Percentiles rank a stretch among this genome's conserved stretches.
phyloP scores from a whole-genome alignment of 352 stramenopile species.

The Phytophthora pinifolia region DNA sequence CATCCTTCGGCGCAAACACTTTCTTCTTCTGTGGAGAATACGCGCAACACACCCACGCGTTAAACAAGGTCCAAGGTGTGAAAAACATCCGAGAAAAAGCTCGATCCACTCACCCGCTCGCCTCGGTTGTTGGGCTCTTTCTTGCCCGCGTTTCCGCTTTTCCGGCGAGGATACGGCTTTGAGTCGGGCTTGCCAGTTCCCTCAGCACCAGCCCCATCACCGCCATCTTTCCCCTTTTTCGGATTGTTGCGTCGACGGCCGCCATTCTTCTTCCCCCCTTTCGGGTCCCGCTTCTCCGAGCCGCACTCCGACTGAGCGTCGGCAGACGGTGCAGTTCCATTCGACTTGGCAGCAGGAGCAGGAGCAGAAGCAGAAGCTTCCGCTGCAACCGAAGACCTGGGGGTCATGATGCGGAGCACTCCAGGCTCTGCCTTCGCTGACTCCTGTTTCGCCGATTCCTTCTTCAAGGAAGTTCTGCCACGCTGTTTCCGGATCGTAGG shows the following conservation, averaged over 20 bases:
- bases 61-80: background rate
- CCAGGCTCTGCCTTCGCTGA: constrained; percentile 33
- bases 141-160: constrained; percentile 27
- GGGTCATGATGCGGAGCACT: constrained; percentile 56
- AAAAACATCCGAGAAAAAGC: background rate
- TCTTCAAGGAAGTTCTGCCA: constrained; percentile 29
- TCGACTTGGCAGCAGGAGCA: constrained; percentile 4
- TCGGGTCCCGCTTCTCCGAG: constrained; percentile 26
- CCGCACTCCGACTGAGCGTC: constrained; percentile 16
- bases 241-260: constrained; percentile 31
- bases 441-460: constrained; percentile 39
- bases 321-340: constrained; percentile 10
- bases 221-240: constrained; percentile 41
- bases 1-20: constrained; percentile 61
- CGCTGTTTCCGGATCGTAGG: constrained; percentile 51
- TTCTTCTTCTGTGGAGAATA: constrained; percentile 53
- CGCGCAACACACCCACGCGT: background rate
- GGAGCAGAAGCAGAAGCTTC: constrained; percentile 5
- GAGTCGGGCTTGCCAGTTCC: constrained; percentile 20
- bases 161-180: constrained; percentile 37
- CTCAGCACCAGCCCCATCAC: constrained; percentile 20
- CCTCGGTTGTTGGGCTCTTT: constrained; percentile 34
- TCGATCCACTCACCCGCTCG: constrained; percentile 29
- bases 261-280: constrained; percentile 30
- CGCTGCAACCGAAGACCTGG: constrained; percentile 23